Conservation (phyloP, 257 asterid species). For the Solanum stenotomum region DNA sequence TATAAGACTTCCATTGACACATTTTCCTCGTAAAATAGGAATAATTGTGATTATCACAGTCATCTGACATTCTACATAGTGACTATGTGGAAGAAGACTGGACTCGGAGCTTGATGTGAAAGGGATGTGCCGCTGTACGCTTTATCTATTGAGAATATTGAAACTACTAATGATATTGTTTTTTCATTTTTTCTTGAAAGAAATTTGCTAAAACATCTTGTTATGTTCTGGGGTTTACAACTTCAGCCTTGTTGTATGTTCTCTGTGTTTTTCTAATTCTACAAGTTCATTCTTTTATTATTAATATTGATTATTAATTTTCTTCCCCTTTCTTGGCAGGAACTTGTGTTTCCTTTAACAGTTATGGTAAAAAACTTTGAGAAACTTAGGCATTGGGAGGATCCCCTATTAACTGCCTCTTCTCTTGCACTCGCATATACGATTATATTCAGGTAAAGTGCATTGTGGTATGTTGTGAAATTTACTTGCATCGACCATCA, state of each 20-base stretch:
- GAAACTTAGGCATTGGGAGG: conserved; percentile 80
- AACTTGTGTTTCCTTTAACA: conserved; percentile 77
- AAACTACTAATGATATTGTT: neutral
- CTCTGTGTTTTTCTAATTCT: neutral
- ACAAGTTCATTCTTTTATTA: neutral
- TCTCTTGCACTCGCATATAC: conserved; percentile 64
- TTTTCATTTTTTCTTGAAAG: neutral
- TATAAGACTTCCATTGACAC: neutral
- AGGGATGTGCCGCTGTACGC: neutral
- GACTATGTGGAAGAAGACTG: neutral
- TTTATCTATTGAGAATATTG: neutral
- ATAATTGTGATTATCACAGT: neutral
- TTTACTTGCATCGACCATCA: neutral
- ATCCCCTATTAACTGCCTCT: conserved; percentile 75
- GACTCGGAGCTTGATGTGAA: neutral
- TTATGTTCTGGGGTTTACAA: neutral
- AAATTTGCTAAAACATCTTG: neutral
- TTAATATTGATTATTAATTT: neutral
- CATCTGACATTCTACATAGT: neutral
- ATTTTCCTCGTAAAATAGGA: neutral
- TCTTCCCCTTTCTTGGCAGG: conserved; percentile 31
- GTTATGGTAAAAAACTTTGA: conserved; percentile 50
- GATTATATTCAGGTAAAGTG: conserved; percentile 62
- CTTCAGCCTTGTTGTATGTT: neutral
- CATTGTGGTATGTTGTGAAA: neutral